Conservation (phyloP, 805 yeast genomes). For the Saccharomycopsis babjevae region DNA sequence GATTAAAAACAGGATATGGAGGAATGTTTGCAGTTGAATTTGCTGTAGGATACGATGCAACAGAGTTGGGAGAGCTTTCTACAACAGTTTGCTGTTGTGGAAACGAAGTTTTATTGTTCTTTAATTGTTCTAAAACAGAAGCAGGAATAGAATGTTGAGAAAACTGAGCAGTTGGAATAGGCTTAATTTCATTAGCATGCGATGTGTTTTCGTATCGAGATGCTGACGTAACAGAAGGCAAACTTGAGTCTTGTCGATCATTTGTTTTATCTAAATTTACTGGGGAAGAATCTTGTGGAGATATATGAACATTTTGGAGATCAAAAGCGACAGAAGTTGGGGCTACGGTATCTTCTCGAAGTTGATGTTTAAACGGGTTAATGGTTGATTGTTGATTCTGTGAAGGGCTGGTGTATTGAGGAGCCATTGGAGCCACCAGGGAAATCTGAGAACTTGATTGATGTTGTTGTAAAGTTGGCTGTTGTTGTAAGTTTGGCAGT, state of each 20-base stretch:
- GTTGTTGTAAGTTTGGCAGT: neutral
- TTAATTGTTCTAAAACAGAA: neutral
- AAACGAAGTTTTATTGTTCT: neutral
- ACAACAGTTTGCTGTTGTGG: neutral
- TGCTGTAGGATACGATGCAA: neutral
- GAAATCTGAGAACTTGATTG: neutral
- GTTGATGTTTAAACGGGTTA: neutral
- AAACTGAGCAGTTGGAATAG: neutral
- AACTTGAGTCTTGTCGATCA: neutral
- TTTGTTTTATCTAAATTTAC: neutral
- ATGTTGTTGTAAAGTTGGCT: neutral
- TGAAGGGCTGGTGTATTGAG: neutral
- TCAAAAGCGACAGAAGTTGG: neutral
- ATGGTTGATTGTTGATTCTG: neutral
- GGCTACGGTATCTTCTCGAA: neutral
- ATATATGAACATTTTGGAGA: neutral
- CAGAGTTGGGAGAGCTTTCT: too few relatives aligned
- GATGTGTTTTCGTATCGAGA: neutral
- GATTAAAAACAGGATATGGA: neutral
- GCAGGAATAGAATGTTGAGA: neutral
- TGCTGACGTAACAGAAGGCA: neutral
- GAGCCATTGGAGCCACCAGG: neutral
- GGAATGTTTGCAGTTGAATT: neutral
- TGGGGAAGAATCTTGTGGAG: neutral
- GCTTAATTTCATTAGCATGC: neutral